Base-by-base conservation (phyloP, 495 filamentous ascomycete genomes). In the Trichoderma erinaceum region DNA sequence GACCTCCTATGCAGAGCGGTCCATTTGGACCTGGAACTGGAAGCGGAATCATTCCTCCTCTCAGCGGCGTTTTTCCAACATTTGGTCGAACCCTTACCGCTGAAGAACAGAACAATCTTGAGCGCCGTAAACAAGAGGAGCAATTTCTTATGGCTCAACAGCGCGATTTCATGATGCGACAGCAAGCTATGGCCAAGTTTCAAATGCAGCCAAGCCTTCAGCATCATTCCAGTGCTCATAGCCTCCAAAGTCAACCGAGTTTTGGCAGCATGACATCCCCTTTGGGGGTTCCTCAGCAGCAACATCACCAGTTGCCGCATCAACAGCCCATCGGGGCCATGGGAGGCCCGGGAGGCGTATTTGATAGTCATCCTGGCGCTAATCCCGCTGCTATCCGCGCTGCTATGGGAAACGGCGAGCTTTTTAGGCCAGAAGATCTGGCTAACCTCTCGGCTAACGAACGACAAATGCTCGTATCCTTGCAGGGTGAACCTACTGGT, bases 51-150 rank as follows among this genome's bases (percentile, higher is more conserved):
- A 91, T 97, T 68, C 95, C 95, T 64, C 95, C 95, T n/a, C 96
- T 99, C 73, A 92, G 93, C 12, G 90, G 86, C 68, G 92, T 91
- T 66, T 98, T 99, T 78, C 95, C 95, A 2, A 96, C 91, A 72
- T 99, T 98, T 74, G 95, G 95, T n/a, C 93, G 96, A 18, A 98
- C 96, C 15, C 81, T 99, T 71, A 98, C 95, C 3, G 95, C 95
- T 0, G 93, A 97, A 71, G 95, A 99, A 78, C 95, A 99, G 73
- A 99, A 99, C 77, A 94, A 95, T 18, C 81, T 99, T 12, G 95
- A 99, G 76, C 85, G 95, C 50, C 85, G 96, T 27, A 99, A 99
- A 82, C 95, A 99, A 75, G 95, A 99, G 74, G 95, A 99, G 74
- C 95, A 99, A 73, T 96, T 97, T 77, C 81, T 96, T 25, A 92